Evolutionary conservation across 2,329 filamentous ascomycete species (phyloP), one percentile per base, ranked within the genome.

Genomic region (Penicillium sclerotigenum): DNA sequence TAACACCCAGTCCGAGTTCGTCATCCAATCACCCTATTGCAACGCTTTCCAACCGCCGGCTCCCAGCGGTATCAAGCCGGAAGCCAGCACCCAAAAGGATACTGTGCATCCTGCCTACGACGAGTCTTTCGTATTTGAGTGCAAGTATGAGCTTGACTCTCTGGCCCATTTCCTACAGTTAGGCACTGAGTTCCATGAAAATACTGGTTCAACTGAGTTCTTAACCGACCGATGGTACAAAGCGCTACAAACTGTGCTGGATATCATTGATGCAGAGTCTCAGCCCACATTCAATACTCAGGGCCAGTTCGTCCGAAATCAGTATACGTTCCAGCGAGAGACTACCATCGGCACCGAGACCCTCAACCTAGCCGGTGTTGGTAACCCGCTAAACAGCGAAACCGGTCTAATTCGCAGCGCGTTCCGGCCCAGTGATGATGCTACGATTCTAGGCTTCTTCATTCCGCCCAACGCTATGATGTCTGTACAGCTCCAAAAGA

Each of bases 81-180:
- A 86, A 16, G 82, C 83, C 65, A 96, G 93, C 67, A 90, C 90
- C 3, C 90, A 96, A 71, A 83, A 87, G 20, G 94, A 99, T 68
- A 75, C 71, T 9, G 94, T 99, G 0, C 91, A 96, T 66, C 94
- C 94, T 0, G 80, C 81, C 0, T 97, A 96, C 70, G 91, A 97
- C 68, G 88, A 88, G 0, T 84, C 81, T 0, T 83, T 87, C 47
- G 94, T 99, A 4, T 99, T 97, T 63, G 94, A 99, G 75, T 99
- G 94, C 83, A 99, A 99, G 76, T 99, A 97, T 75, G 94, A 99
- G 77, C 85, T 99, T 22, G 94, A 99, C 75, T 97, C 92, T 9
- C 81, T 99, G 0, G 94, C 92, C 0, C 88, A 95, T 69, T 99
- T 99, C 72, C 81, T 99, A 6, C 86, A 89, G 0, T 77, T 99